Percentiles rank a stretch among this genome's conserved stretches.
These are phyloP conservation scores for Cyberlindnera suaveolens DNA, from an alignment of 805 yeast genomes.

Conservation along the genomic window DNA sequence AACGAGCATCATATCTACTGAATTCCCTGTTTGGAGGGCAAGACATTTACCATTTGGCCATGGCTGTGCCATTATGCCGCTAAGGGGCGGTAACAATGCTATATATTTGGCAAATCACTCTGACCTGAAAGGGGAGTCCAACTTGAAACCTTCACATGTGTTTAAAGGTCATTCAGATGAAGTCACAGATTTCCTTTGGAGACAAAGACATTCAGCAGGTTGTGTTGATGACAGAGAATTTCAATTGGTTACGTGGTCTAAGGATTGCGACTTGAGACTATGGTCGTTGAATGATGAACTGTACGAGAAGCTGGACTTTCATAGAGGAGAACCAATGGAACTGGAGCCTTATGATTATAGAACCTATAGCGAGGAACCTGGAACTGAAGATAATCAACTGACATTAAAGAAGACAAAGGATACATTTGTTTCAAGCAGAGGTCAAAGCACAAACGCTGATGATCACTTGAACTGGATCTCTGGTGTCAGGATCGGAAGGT, in stretches of 20 bases:
- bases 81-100: slow-evolving; percentile 70
- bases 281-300: slow-evolving; percentile 62
- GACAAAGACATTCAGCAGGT: slow-evolving; percentile 49
- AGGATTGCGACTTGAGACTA: slow-evolving; percentile 75
- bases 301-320: slow-evolving; percentile 40
- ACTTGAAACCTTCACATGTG: slow-evolving; percentile 45
- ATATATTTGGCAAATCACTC: slow-evolving; percentile 29
- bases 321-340: slow-evolving; percentile 30
- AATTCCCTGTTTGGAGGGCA: slow-evolving; percentile 86
- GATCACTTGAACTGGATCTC: slow-evolving; percentile 88
- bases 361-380: slow-evolving; percentile 50
- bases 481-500: slow-evolving; percentile 62
- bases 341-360: slow-evolving; percentile 35
- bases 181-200: slow-evolving; percentile 85
- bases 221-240: slow-evolving; percentile 67
- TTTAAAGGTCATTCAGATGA: slow-evolving; percentile 83
- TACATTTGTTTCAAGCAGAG: slow-evolving; percentile 34
- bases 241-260: slow-evolving; percentile 91
- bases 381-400: slow-evolving; percentile 24
- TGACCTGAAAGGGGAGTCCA: slow-evolving; percentile 25
- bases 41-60: slow-evolving; percentile 84
- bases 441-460: slow-evolving; percentile 31
- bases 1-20: slow-evolving; percentile 54
- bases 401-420: slow-evolving; percentile 32
- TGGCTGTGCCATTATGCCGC: slow-evolving; percentile 85